Percentiles rank a stretch among this genome's conserved stretches.
These are phyloP conservation scores for Crucibulum cyathiforme DNA, from an alignment of 1,284 basidiomycete species.

Conservation along the genomic window DNA sequence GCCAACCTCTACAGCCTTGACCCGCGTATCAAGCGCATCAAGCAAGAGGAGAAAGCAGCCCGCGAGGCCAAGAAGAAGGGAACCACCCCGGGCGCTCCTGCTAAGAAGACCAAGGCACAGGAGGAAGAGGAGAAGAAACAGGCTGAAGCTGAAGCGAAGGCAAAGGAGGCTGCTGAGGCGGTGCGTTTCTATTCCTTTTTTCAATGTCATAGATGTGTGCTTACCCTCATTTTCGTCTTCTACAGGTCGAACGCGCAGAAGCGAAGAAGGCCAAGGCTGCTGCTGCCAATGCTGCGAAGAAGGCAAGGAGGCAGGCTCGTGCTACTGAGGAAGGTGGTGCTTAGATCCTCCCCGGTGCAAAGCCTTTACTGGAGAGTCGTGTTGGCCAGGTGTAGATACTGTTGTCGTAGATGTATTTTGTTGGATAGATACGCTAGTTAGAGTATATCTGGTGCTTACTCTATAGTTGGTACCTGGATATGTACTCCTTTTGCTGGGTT, in stretches of 20 bases:
- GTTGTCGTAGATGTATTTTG: too few species aligned
- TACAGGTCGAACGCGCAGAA: constrained; percentile 71
- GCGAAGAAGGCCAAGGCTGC: constrained; percentile 86
- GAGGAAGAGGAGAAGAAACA: constrained; percentile 79
- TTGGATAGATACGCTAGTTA: too few species aligned
- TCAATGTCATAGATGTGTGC: constrained; percentile 5
- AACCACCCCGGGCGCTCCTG: constrained; percentile 35
- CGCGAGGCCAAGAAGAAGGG: constrained; percentile 89
- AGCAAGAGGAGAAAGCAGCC: constrained; percentile 95
- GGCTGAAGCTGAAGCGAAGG: constrained; percentile 73
- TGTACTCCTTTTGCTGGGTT: too few species aligned
- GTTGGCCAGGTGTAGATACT: too few species aligned
- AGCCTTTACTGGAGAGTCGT: too few species aligned
- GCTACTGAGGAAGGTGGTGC: constrained; percentile 38
- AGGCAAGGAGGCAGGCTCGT: constrained; percentile 63
- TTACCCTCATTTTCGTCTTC: constrained; percentile 1
- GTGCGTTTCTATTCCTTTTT: constrained; percentile 37
- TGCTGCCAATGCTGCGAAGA: constrained; percentile 92
- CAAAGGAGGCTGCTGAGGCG: constrained; percentile 73
- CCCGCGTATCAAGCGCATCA: constrained; percentile 97
- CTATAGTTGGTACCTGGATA: too few species aligned
- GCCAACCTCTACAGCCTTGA: constrained; percentile 58
- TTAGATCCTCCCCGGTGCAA: too few species aligned
- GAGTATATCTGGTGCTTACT: too few species aligned
- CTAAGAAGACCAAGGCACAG: constrained; percentile 64